These are phyloP conservation scores for Keithomyces neogunnii DNA, from an alignment of 2,329 filamentous ascomycete genomes.

Conservation along the genomic window DNA sequence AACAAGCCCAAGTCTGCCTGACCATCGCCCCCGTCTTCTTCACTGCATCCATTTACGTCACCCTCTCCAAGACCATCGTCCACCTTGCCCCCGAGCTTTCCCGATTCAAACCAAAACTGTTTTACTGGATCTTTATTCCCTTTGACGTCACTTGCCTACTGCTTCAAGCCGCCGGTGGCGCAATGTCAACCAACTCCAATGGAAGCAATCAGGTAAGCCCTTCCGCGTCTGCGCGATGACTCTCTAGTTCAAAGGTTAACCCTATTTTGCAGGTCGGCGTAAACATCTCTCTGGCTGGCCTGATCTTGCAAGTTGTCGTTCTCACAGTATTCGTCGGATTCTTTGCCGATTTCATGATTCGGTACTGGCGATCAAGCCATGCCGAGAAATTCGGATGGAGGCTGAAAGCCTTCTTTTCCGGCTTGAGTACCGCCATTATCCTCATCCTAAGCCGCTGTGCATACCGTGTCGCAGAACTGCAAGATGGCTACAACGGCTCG, in stretches of 20 bases:
- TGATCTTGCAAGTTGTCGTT: slow-evolving; percentile 49
- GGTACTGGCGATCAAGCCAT: slow-evolving; percentile 25
- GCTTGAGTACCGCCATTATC: slow-evolving; percentile 43
- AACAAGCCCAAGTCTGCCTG: slow-evolving; percentile 1
- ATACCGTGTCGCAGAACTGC: slow-evolving; percentile 58
- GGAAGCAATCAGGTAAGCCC: background rate
- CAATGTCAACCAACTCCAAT: background rate
- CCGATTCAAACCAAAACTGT: background rate
- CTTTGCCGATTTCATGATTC: slow-evolving; percentile 41
- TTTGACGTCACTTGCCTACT: background rate
- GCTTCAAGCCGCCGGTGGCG: background rate
- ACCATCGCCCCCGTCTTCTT: slow-evolving; percentile 18
- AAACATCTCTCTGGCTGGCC: slow-evolving; percentile 38
- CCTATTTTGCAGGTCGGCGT: slow-evolving; percentile 16
- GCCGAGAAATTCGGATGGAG: slow-evolving; percentile 17
- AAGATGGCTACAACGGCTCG: slow-evolving; percentile 49
- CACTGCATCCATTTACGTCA: slow-evolving; percentile 16
- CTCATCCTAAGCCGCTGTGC: slow-evolving; percentile 54
- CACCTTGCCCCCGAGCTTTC: slow-evolving; percentile 7
- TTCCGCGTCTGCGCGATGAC: background rate
- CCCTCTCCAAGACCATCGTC: slow-evolving; percentile 15
- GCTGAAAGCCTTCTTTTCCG: slow-evolving; percentile 38
- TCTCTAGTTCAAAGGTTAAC: background rate
- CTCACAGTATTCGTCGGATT: slow-evolving; percentile 41
- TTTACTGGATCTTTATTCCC: background rate